A percentile compares a stretch with the other conserved stretches of the same genome.
phyloP scores from a whole-genome alignment of 2,329 filamentous ascomycete species.

The Penicillium sp. region DNA sequence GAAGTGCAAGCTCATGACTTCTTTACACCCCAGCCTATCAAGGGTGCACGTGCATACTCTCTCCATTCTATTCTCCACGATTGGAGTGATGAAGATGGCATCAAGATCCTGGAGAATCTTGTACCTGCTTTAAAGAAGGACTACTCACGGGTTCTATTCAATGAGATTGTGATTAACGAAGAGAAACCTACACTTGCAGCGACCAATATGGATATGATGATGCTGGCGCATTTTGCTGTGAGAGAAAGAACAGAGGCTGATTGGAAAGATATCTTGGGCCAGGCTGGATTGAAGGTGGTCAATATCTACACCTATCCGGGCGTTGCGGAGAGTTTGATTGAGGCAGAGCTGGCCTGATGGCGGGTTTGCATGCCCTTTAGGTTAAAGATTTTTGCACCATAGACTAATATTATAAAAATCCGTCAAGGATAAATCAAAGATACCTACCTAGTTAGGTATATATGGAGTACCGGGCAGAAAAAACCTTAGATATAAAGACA shows the following conservation, averaged over 20 bases:
- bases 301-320: conserved; percentile 18
- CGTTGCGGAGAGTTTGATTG: conserved; percentile 24
- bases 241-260: conserved; percentile 21
- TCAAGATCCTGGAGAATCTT: conserved; percentile 24
- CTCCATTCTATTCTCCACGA: conserved; percentile 29
- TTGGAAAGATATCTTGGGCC: conserved; percentile 16
- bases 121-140: conserved; percentile 18
- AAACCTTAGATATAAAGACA: too few species aligned
- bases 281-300: conserved; percentile 19
- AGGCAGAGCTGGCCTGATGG: conserved; percentile 18
- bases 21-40: conserved; percentile 23
- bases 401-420: too few species aligned
- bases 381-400: too few species aligned
- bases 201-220: conserved; percentile 29
- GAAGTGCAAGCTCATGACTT: conserved; percentile 19
- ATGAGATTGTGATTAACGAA: conserved; percentile 26
- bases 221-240: conserved; percentile 25
- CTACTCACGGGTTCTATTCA: conserved; percentile 24
- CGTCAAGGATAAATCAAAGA: background rate
- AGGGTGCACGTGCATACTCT: conserved; percentile 28
- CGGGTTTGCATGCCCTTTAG: background rate
- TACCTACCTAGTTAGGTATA: too few species aligned
- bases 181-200: conserved; percentile 19
- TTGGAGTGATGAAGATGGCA: conserved; percentile 24
- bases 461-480: background rate